Evolutionary conservation across 192 early-diverging fungal genomes (phyloP), one percentile per base, ranked within the genome.

Genomic region (Coemansia erecta): DNA sequence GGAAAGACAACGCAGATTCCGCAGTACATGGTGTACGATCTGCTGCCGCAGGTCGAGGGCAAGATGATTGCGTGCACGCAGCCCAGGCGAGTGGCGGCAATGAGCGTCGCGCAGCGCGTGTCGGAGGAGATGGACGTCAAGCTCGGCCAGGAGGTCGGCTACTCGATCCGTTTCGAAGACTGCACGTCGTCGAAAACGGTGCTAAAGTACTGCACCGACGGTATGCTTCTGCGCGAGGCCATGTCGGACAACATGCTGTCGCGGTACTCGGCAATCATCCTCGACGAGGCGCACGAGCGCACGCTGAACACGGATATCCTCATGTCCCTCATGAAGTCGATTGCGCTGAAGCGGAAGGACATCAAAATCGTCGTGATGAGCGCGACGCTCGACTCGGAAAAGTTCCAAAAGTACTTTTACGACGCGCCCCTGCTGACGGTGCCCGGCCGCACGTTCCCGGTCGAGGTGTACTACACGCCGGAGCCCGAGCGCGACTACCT

Each of bases 1-100:
- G 96, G 97, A 53, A 99, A 99, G 66, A 99, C 97, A 1, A 99
- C 97, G 14, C 97, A 99, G 80, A 95, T 99, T 48, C 97, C 97
- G 15, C 97, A 99, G 73, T 99, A 94, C 66, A 73, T 98, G 66
- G 81, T 89, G 5, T 89, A 88, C 58, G 95, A 99, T 78, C 86
- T 92, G 59, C 82, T 97, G 49, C 95, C 97, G 37, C 94, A 88
- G 40, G 66, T 85, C 15, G 90, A 94, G 53, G 88, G 89, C 28
- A 93, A 88, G 63, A 87, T 93, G 81, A 92, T 98, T 72, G 97
- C 95, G 13, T 99, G 97, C 80, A 99, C 97, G 39, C 97, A 99
- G 65, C 97, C 97, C 15, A 90, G 97, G 71, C 88, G 97, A 82
- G 94, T 99, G 24, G 96, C 97, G 8, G 97, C 97, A n/a, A 99